Base-by-base conservation (phyloP, 1,284 basidiomycete species). In the Sporisorium exsertum region DNA sequence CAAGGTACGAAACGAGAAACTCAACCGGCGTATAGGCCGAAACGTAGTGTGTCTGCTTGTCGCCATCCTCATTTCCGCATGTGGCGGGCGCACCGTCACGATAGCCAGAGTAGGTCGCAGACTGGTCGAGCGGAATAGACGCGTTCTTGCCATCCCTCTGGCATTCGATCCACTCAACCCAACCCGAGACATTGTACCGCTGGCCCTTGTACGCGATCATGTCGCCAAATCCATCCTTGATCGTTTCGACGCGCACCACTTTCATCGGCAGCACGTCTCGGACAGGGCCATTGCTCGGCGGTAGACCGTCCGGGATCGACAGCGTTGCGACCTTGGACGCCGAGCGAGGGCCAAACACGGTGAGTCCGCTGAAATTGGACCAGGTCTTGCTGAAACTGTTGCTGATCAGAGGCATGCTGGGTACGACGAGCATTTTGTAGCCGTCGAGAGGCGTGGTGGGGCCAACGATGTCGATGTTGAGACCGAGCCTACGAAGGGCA, bases 141-240 rank as follows among this genome's bases (percentile, higher is more conserved):
- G 74, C 53, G 33, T 67, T 64, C 37, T 65, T 58, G 40, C 59
- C 67, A 33, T 76, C 74, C 26, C 77, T 61, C 8, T 61, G 50
- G 60, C 77, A 79, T 40, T 77, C 66, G 59, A 79, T 66, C 77
- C 77, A 79, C 32, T 79, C 77, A 33, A 66, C 60, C 77, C 77
- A 79, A 24, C 66, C 64, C 9, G 58, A 63, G 13, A 77, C 68
- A 59, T 65, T 62, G 66, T 77, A 77, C 55, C 64, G 47, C 43
- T 61, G 10, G 22, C 64, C 75, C 9, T 27, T n/a, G 52, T 74
- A 74, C 22, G 72, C 55, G 47, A 74, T 69, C 62, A 58, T 61
- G 45, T 74, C 72, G 10, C 72, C 66, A 50, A 74, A 69, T 10
- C 70, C 71, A 29, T 58, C 51, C 51, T 66, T 64, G 58, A 71